Conservation (phyloP, 2,329 filamentous ascomycete species). For the Parascedosporium putredinis region DNA sequence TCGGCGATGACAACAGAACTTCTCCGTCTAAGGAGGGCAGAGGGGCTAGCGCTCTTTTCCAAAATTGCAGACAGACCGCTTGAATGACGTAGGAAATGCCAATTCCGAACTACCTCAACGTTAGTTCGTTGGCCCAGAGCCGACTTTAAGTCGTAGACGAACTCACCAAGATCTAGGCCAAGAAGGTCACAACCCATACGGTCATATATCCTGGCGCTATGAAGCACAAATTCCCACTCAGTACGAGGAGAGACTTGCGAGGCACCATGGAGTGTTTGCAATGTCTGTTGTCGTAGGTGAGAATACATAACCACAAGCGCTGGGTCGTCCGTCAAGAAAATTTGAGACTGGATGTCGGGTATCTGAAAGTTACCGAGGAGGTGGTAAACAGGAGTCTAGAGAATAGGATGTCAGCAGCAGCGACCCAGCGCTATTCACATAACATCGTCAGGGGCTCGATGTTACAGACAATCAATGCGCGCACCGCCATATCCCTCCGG, state of each 20-base stretch:
- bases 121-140: too few species aligned
- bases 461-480: slow-evolving; percentile 61
- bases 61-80: slow-evolving; percentile 23
- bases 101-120: slow-evolving; percentile 63
- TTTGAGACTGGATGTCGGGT: slow-evolving; percentile 61
- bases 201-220: slow-evolving; percentile 74
- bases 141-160: too few species aligned
- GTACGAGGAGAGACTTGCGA: slow-evolving; percentile 66
- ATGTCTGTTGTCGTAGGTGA: slow-evolving; percentile 68
- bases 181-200: slow-evolving; percentile 91
- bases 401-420: slow-evolving; percentile 4
- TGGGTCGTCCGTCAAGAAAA: slow-evolving; percentile 84
- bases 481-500: slow-evolving; percentile 72
- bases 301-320: slow-evolving; percentile 79
- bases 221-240: slow-evolving; percentile 83
- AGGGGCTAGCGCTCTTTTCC: slow-evolving; percentile 45
- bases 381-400: slow-evolving; percentile 64
- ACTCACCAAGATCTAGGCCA: slow-evolving; percentile 69
- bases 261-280: slow-evolving; percentile 78
- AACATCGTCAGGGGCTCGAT: not conserved
- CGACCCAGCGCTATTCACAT: not conserved
- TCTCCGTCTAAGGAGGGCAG: slow-evolving; percentile 58
- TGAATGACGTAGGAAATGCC: slow-evolving; percentile 60
- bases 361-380: slow-evolving; percentile 59
- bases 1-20: slow-evolving; percentile 77